Conservation (phyloP, 1,284 basidiomycete genomes). For the Boletellus dicymbophilus region DNA sequence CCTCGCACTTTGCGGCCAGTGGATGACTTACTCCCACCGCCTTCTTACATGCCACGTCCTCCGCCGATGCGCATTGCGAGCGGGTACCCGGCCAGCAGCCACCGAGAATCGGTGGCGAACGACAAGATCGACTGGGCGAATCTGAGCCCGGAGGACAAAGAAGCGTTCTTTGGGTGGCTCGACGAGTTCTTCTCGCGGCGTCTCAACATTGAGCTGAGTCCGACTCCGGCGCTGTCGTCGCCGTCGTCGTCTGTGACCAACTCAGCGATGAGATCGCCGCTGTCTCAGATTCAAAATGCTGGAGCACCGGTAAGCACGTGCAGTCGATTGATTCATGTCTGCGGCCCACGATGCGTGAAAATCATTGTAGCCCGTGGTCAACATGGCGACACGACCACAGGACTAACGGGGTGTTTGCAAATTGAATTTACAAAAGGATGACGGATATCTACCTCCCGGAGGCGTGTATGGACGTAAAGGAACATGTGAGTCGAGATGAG, state of each 20-base stretch:
- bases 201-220: slow-evolving; percentile 23
- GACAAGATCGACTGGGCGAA: slow-evolving; percentile 66
- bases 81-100: slow-evolving; percentile 21
- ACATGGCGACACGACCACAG: slow-evolving; percentile 21
- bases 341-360: neutral
- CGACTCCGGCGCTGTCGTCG: neutral
- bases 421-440: neutral
- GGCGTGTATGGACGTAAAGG: slow-evolving; percentile 11
- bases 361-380: slow-evolving; percentile 19
- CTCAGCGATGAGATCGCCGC: too few relatives aligned
- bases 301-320: slow-evolving; percentile 16
- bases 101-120: slow-evolving; percentile 1
- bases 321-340: neutral
- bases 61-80: slow-evolving; percentile 21
- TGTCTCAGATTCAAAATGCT: too few relatives aligned
- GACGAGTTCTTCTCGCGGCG: slow-evolving; percentile 73
- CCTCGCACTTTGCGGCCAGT: slow-evolving; percentile 7
- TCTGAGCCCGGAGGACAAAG: slow-evolving; percentile 65
- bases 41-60: slow-evolving; percentile 5
- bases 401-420: slow-evolving; percentile 11
- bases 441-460: slow-evolving; percentile 9
- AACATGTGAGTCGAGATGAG: slow-evolving; percentile 14
- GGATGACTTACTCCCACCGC: neutral
- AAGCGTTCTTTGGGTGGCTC: slow-evolving; percentile 71
- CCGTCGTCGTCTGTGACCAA: neutral